phyloP scores from a whole-genome alignment of 2,329 filamentous ascomycete genomes.

The Cordyceps militaris region DNA sequence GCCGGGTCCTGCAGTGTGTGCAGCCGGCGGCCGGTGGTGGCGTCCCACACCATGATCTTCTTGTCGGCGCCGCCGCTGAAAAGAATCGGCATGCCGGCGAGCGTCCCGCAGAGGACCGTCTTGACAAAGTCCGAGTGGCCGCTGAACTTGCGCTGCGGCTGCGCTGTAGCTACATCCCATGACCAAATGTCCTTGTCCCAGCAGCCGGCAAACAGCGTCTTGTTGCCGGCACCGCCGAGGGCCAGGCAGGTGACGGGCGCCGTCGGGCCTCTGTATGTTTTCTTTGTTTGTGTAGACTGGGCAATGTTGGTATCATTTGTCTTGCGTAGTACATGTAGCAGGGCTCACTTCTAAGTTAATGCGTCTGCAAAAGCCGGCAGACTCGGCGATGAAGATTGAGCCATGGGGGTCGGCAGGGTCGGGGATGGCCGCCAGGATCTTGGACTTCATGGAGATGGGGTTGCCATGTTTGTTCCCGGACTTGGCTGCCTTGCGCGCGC shows the following conservation, averaged over 20 bases:
- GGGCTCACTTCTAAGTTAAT: conserved; percentile 63
- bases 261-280: conserved; percentile 62
- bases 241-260: conserved; percentile 76
- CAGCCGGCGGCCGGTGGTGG: conserved; percentile 57
- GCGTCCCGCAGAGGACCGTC: conserved; percentile 55
- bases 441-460: conserved; percentile 74
- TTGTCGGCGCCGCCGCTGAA: conserved; percentile 73
- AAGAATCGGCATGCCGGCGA: conserved; percentile 56
- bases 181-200: conserved; percentile 94
- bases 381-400: conserved; percentile 75
- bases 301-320: not conserved
- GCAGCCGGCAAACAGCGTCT: conserved; percentile 72
- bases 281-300: conserved; percentile 26
- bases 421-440: conserved; percentile 67
- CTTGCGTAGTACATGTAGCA: not conserved
- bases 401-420: conserved; percentile 56
- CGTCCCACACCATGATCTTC: conserved; percentile 79
- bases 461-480: conserved; percentile 71
- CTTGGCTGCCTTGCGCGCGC: conserved; percentile 60
- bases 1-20: conserved; percentile 72
- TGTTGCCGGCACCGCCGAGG: conserved; percentile 48
- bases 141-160: conserved; percentile 52
- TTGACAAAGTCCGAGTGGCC: conserved; percentile 93
- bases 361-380: conserved; percentile 69
- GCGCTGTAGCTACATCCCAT: conserved; percentile 59